Evolutionary conservation across 306 rosid genomes (phyloP), one percentile per base, ranked within the genome.

Genomic region (Fragaria vesca): DNA sequence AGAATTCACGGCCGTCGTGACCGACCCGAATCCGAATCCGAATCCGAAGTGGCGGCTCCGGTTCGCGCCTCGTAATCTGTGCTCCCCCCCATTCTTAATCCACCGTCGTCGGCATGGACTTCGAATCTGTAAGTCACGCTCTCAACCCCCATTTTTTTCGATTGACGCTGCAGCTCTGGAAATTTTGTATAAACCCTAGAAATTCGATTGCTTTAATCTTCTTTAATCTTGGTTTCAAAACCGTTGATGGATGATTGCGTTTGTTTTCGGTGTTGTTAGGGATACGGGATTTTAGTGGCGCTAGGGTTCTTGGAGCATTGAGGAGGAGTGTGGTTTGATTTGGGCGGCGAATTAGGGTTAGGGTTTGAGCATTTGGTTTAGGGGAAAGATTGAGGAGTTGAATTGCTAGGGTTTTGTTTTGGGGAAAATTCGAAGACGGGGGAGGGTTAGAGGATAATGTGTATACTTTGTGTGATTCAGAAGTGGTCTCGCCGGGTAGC

Each of bases 401-500:
- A 60, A 42, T 58, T 78, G 69, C 30, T 85, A 70, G 87, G 92
- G 84, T 83, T 89, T 83, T 69, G 78, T 62, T 34, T 78, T 52
- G 43, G 82, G 13, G 6, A 11, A 20, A 55, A 82, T 87, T 81
- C 80, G 66, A 75, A 75, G 73, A 77, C 91, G 84, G 89, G 89
- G 91, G 82, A 86, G 89, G 90, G 86, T 69, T 92, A 84, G 91
- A 90, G 89, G 91, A 96, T 91, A 93, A 96, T 96, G 99, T 96
- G 99, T 91, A 96, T 96, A 90, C 98, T 96, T 42, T 96, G 99
- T 83, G 98, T 96, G 79, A 96, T 96, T 88, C 99, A 96, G 91
- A 96, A 96, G 97, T 91, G 97, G 93, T 96, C 98, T 85, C 99
- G 99, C 91, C 93, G 94, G 98, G 97, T 93, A 67, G 99, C 99